Percentiles rank a stretch among this genome's conserved stretches.
Evolutionary conservation across 495 filamentous ascomycete species (phyloP).

Genomic region (Neurospora sp.): DNA sequence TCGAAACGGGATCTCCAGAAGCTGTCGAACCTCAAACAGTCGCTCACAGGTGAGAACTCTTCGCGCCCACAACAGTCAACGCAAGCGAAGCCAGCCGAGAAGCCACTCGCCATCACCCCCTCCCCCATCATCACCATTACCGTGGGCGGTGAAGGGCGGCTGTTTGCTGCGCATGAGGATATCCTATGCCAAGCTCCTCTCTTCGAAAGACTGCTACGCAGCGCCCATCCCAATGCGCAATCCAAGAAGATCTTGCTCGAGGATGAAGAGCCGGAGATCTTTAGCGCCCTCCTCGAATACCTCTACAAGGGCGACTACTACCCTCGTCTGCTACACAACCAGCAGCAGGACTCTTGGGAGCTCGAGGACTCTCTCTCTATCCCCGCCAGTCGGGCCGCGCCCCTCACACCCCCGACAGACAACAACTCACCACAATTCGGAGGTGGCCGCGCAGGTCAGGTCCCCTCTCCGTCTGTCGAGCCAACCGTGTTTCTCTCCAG

Average conservation of each 20-base stretch:
- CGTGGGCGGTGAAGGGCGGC: slow-evolving; percentile 67
- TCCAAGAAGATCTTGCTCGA: slow-evolving; percentile 67
- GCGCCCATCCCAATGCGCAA: slow-evolving; percentile 50
- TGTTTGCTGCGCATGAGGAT: slow-evolving; percentile 88
- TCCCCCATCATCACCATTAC: slow-evolving; percentile 77
- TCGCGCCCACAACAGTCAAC: slow-evolving; percentile 11
- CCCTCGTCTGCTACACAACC: slow-evolving; percentile 61
- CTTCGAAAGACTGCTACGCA: slow-evolving; percentile 54
- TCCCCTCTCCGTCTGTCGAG: slow-evolving; percentile 42
- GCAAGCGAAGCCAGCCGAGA: slow-evolving; percentile 40
- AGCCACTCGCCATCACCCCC: slow-evolving; percentile 25
- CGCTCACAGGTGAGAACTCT: slow-evolving; percentile 25
- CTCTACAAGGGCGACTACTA: slow-evolving; percentile 94
- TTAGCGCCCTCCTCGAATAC: slow-evolving; percentile 85
- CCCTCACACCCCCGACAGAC: slow-evolving; percentile 27
- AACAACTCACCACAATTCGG: slow-evolving; percentile 23
- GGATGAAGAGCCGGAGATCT: slow-evolving; percentile 78
- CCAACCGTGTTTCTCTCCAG: slow-evolving; percentile 60
- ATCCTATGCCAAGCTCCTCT: slow-evolving; percentile 74
- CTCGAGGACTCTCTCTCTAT: slow-evolving; percentile 49
- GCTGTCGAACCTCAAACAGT: slow-evolving; percentile 59
- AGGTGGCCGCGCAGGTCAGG: slow-evolving; percentile 42
- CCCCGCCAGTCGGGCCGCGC: slow-evolving; percentile 13
- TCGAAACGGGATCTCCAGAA: slow-evolving; percentile 61
- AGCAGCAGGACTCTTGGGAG: slow-evolving; percentile 56